These are phyloP conservation scores for Dioscorea cayenensis DNA, from an alignment of 116 monocot genomes.

Conservation along the genomic window DNA sequence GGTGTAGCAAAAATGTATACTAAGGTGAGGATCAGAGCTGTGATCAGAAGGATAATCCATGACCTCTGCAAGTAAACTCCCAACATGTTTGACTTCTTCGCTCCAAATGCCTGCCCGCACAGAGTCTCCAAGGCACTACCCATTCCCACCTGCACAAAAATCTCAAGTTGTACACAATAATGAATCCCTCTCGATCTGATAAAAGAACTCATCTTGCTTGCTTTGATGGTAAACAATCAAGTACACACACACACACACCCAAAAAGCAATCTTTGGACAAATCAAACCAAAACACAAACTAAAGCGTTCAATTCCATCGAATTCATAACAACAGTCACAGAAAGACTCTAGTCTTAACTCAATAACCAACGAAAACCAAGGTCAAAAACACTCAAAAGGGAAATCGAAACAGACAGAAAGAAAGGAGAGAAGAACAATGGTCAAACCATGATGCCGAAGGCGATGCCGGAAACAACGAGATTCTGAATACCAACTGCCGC, in stretches of 20 bases:
- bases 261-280: too few species aligned
- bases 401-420: neutral
- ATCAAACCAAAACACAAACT: too few species aligned
- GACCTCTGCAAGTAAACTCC: constrained; percentile 55
- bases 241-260: too few species aligned
- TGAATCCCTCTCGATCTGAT: too few species aligned
- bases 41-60: constrained; percentile 29
- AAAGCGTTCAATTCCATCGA: too few species aligned
- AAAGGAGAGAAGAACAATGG: neutral
- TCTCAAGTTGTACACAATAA: neutral
- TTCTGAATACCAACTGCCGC: constrained; percentile 39
- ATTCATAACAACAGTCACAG: too few species aligned
- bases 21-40: constrained; percentile 11
- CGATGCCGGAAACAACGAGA: constrained; percentile 31
- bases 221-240: too few species aligned
- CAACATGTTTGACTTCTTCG: constrained; percentile 25
- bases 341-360: too few species aligned
- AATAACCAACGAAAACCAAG: too few species aligned
- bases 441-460: constrained; percentile 37
- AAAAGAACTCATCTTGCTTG: too few species aligned
- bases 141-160: constrained; percentile 39
- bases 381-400: neutral
- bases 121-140: constrained; percentile 54
- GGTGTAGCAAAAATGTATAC: constrained; percentile 33
- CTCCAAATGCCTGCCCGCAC: constrained; percentile 50